Evolutionary conservation across 106 monocot species (phyloP).

Genomic region (Dioscorea alata): DNA sequence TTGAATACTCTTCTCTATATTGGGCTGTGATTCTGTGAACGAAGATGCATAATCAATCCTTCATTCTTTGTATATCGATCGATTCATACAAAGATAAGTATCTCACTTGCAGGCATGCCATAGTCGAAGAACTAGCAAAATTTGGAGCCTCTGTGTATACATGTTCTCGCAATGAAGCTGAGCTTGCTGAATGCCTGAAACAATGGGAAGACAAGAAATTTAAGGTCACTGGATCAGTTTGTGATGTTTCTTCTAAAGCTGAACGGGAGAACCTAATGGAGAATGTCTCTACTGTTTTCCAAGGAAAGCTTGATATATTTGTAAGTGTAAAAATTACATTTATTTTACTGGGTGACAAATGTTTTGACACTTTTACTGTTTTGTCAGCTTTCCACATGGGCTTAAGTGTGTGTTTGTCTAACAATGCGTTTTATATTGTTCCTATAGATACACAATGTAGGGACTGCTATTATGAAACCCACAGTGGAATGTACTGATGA

Average conservation of each 20-base stretch:
- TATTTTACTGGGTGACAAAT: too few species aligned
- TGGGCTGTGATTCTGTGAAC: too few species aligned
- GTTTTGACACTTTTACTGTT: too few species aligned
- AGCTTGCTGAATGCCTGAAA: conserved; percentile 18
- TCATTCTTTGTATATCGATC: too few species aligned
- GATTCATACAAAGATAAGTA: too few species aligned
- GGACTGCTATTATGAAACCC: not conserved
- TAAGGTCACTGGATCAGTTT: conserved; percentile 1
- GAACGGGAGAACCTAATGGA: too few species aligned
- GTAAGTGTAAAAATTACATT: not conserved
- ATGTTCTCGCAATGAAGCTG: conserved; percentile 25
- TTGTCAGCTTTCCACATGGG: too few species aligned
- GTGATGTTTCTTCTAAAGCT: too few species aligned
- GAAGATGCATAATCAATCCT: too few species aligned
- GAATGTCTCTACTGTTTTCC: conserved; percentile 14
- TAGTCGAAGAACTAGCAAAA: conserved; percentile 22
- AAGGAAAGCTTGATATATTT: conserved; percentile 25
- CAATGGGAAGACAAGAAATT: conserved; percentile 15
- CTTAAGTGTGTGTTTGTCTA: too few species aligned
- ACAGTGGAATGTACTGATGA: conserved; percentile 2
- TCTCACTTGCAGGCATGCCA: conserved; percentile 6
- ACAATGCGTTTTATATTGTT: not conserved
- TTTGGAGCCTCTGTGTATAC: conserved; percentile 16
- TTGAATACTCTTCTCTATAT: too few species aligned
- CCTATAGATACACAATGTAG: conserved; percentile 23